Conservation (phyloP, 1,139 yeast species). For the Nakaseomyces glabratus region DNA sequence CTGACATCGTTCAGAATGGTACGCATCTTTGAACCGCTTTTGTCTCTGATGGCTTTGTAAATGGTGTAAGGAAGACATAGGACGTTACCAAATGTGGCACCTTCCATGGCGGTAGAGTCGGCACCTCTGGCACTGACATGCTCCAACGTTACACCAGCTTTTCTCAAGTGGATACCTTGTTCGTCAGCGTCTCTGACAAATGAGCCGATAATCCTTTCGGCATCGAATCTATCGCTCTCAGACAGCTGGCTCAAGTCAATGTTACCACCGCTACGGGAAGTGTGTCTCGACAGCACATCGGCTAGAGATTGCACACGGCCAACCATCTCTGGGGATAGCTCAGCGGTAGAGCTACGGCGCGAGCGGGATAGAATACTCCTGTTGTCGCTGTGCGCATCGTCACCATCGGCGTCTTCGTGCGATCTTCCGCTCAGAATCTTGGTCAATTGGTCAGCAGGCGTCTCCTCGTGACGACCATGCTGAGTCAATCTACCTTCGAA, state of each 20-base stretch:
- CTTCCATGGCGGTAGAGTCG: slow-evolving; percentile 41
- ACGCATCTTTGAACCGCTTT: slow-evolving; percentile 27
- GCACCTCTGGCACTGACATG: slow-evolving; percentile 42
- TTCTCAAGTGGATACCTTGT: slow-evolving; percentile 39
- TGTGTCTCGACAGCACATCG: slow-evolving; percentile 20
- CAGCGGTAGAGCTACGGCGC: slow-evolving; percentile 5
- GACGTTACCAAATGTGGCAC: slow-evolving; percentile 42
- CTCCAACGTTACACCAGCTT: slow-evolving; percentile 41
- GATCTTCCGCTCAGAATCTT: slow-evolving; percentile 13
- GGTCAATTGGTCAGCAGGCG: slow-evolving; percentile 14
- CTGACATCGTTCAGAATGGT: slow-evolving; percentile 38
- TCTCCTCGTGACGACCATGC: slow-evolving; percentile 8
- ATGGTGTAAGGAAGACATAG: slow-evolving; percentile 35
- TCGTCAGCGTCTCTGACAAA: slow-evolving; percentile 28
- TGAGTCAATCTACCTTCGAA: neutral
- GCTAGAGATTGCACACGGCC: slow-evolving; percentile 22
- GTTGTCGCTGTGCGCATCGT: neutral
- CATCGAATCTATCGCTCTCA: slow-evolving; percentile 17
- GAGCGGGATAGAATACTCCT: slow-evolving; percentile 4
- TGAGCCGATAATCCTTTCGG: slow-evolving; percentile 13
- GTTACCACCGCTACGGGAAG: slow-evolving; percentile 15
- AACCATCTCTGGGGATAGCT: slow-evolving; percentile 13
- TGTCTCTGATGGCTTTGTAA: slow-evolving; percentile 20
- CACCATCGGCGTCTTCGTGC: neutral
- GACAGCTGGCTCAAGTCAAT: neutral